Base-by-base conservation (phyloP, 2,329 filamentous ascomycete species). In the Botrytis fragariae region DNA sequence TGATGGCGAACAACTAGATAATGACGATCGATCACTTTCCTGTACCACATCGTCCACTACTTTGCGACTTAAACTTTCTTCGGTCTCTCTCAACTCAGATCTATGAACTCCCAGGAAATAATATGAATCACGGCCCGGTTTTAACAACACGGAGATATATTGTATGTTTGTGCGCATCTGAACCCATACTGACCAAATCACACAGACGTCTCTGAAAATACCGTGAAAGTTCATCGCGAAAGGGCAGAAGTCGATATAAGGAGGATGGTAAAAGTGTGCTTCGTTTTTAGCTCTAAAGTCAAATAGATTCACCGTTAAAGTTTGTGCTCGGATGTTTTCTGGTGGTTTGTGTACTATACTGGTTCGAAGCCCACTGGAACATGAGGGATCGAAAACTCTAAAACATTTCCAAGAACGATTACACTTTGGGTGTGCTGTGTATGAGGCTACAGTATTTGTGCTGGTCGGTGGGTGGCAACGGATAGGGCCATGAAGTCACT, bases 291-390 rank as follows among this genome's bases (percentile, higher is more conserved):
- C 48, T 67, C 64, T 39, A 67, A 69, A 42, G 48, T 69, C 48
- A 42, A 68, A 69, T 57, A 57, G 54, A 69, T 62, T 44, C 51
- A 51, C 35, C n/a, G 37, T 42, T 51, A 57, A 45, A 69, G 25
- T 57, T 32, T 57, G 16, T 69, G 65, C 48, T 69, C 65, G 65
- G 35, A 69, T 44, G 20, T 42, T 59, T 69, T 57, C 39, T 3
- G 29, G 35, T 42, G 10, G 37, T 32, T 16, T 57, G 48, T n/a
- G 18, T 22, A 25, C 64, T 39, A 57, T 29, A 42, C 39, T 57
- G 37, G 48, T 57, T 69, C 65, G n/a, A 57, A 39, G 64, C 25
- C 35, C 32, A 57, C 35, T 37, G n/a, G 25, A 59, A 57, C 54
- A 39, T 22, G 35, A 57, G 35, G 39, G n/a, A 22, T 25, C 14